Conservation (phyloP, 2,329 filamentous ascomycete species). For the Rutstroemia sp. region DNA sequence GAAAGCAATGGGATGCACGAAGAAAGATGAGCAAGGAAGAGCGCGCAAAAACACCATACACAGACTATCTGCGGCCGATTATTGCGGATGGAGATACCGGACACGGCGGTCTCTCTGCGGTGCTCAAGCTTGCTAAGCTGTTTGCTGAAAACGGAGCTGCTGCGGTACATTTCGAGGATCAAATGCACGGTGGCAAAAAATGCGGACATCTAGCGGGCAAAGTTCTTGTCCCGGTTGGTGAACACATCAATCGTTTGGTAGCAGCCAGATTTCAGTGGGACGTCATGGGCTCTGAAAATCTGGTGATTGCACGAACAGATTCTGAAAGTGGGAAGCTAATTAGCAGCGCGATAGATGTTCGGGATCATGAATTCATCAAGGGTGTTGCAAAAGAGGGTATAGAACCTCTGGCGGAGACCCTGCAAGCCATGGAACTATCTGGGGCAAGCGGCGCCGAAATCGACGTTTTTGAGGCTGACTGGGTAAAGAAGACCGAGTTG, state of each 20-base stretch:
- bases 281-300: slow-evolving; percentile 91
- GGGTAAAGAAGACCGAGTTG: slow-evolving; percentile 80
- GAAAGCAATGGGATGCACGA: slow-evolving; percentile 85
- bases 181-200: slow-evolving; percentile 96
- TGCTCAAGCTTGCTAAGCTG: slow-evolving; percentile 92
- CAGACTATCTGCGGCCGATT: slow-evolving; percentile 90
- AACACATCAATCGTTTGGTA: slow-evolving; percentile 92
- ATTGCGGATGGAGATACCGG: slow-evolving; percentile 95
- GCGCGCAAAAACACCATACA: slow-evolving; percentile 69
- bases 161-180: slow-evolving; percentile 95
- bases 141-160: slow-evolving; percentile 97
- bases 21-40: slow-evolving; percentile 70
- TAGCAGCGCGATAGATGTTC: slow-evolving; percentile 83
- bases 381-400: slow-evolving; percentile 69
- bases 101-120: slow-evolving; percentile 85
- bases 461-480: slow-evolving; percentile 75
- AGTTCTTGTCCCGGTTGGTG: slow-evolving; percentile 84
- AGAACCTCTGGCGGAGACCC: slow-evolving; percentile 76
- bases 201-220: slow-evolving; percentile 96
- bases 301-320: slow-evolving; percentile 91
- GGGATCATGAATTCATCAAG: slow-evolving; percentile 95
- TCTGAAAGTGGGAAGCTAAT: slow-evolving; percentile 89
- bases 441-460: slow-evolving; percentile 76
- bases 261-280: slow-evolving; percentile 97
- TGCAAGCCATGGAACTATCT: slow-evolving; percentile 80